Percentiles rank a stretch among this genome's conserved stretches.
phyloP scores from a whole-genome alignment of 208 protist species.

The Histomonas meleagridis region DNA sequence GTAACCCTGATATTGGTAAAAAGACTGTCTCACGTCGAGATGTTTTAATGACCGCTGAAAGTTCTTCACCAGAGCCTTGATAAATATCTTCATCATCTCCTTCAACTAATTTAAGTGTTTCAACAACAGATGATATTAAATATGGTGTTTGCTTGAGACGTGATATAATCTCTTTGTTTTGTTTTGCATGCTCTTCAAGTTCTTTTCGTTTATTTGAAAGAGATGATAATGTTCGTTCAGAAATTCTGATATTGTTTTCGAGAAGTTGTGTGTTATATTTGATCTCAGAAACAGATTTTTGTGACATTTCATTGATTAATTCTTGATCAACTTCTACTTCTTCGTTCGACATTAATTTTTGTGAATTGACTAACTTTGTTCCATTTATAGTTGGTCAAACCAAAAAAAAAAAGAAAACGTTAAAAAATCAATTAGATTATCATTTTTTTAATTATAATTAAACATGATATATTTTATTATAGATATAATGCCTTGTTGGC shows the following conservation, averaged over 20 bases:
- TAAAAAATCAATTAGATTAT: no score
- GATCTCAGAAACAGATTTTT: background rate
- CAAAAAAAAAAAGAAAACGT: no score
- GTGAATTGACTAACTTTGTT: background rate
- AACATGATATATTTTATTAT: no score
- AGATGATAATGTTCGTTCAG: background rate
- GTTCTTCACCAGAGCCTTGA: conserved; percentile 71
- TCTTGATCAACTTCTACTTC: background rate
- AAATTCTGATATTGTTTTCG: background rate
- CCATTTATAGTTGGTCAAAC: background rate
- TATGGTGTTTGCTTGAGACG: conserved; percentile 77
- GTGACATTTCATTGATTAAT: background rate
- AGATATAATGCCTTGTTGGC: no score
- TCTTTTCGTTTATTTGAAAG: background rate
- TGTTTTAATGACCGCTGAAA: conserved; percentile 85
- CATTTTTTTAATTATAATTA: no score
- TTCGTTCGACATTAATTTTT: background rate
- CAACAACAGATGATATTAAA: conserved; percentile 74
- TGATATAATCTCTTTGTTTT: conserved; percentile 75
- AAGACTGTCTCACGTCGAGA: conserved; percentile 93
- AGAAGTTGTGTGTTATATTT: background rate
- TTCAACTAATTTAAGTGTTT: conserved; percentile 59
- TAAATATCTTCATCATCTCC: conserved; percentile 60
- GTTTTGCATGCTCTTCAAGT: background rate
- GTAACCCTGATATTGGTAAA: conserved; percentile 92